A percentile compares a stretch with the other conserved stretches of the same genome.
These are phyloP conservation scores for Prinsepia uniflora DNA, from an alignment of 306 rosid species.

Conservation along the genomic window DNA sequence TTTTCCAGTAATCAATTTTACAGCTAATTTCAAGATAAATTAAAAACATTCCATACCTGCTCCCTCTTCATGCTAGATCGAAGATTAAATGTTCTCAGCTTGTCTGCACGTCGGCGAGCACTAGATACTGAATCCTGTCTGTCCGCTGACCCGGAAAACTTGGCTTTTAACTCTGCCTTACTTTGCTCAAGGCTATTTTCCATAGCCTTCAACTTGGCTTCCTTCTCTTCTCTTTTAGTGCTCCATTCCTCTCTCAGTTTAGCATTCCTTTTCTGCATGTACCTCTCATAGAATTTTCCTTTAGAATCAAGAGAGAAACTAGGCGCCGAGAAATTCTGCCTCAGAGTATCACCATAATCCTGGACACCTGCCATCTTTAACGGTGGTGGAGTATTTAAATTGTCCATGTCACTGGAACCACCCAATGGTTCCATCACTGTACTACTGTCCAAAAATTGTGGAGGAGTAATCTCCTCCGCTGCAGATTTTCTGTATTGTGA, in stretches of 20 bases:
- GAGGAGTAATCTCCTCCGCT: slow-evolving; percentile 46
- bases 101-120: slow-evolving; percentile 60
- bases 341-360: slow-evolving; percentile 45
- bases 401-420: slow-evolving; percentile 36
- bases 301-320: slow-evolving; percentile 63
- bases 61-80: slow-evolving; percentile 56
- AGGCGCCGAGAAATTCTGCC: slow-evolving; percentile 52
- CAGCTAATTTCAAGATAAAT: slow-evolving; percentile 27
- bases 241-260: slow-evolving; percentile 87
- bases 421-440: slow-evolving; percentile 36
- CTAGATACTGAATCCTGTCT: slow-evolving; percentile 51
- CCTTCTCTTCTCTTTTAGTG: slow-evolving; percentile 78
- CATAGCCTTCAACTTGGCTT: slow-evolving; percentile 94
- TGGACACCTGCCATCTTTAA: slow-evolving; percentile 39
- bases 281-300: slow-evolving; percentile 81
- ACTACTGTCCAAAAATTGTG: slow-evolving; percentile 37
- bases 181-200: slow-evolving; percentile 85
- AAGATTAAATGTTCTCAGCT: slow-evolving; percentile 57
- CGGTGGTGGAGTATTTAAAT: slow-evolving; percentile 32
- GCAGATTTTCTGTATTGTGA: slow-evolving; percentile 43
- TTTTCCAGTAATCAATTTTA: slow-evolving; percentile 16
- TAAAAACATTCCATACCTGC: slow-evolving; percentile 55
- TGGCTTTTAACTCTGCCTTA: slow-evolving; percentile 75
- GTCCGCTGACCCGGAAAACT: slow-evolving; percentile 63
- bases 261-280: slow-evolving; percentile 92